phyloP scores from a whole-genome alignment of 2,329 filamentous ascomycete genomes.

The Myriosclerotinia scirpicola region DNA sequence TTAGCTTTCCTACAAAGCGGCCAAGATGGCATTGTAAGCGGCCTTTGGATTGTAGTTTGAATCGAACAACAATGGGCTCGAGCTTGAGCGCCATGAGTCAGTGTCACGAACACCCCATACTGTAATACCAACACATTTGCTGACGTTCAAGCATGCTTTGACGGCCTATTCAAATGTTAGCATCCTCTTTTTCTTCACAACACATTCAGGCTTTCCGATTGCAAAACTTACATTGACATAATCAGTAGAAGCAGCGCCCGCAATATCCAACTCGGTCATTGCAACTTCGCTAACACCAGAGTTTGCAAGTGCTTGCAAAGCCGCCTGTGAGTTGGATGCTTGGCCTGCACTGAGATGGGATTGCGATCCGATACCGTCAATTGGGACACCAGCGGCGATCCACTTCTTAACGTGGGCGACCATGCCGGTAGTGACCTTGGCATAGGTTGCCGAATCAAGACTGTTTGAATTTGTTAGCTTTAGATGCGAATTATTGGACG shows the following conservation, averaged over 20 bases:
- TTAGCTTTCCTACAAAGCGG: constrained; percentile 7
- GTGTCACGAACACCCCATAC: constrained; percentile 40
- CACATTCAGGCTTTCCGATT: neutral
- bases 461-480: constrained; percentile 52
- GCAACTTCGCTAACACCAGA: constrained; percentile 56
- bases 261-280: constrained; percentile 62
- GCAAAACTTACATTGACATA: constrained; percentile 27
- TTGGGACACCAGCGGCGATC: constrained; percentile 60
- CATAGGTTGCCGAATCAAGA: constrained; percentile 51
- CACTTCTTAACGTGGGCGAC: constrained; percentile 61
- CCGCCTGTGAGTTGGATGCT: constrained; percentile 21
- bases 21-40: constrained; percentile 47
- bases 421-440: constrained; percentile 61
- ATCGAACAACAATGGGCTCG: constrained; percentile 56
- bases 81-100: constrained; percentile 53
- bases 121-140: constrained; percentile 40
- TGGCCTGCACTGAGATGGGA: constrained; percentile 26
- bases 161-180: constrained; percentile 27
- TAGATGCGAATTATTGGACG: constrained; percentile 40
- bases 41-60: constrained; percentile 52
- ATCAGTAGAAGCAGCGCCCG: constrained; percentile 30
- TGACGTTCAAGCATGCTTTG: constrained; percentile 36
- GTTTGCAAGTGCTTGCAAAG: constrained; percentile 44
- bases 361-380: constrained; percentile 57
- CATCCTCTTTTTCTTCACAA: no score